Conservation (phyloP, 352 stramenopile genomes). For the Globisporangium abappressorium region DNA sequence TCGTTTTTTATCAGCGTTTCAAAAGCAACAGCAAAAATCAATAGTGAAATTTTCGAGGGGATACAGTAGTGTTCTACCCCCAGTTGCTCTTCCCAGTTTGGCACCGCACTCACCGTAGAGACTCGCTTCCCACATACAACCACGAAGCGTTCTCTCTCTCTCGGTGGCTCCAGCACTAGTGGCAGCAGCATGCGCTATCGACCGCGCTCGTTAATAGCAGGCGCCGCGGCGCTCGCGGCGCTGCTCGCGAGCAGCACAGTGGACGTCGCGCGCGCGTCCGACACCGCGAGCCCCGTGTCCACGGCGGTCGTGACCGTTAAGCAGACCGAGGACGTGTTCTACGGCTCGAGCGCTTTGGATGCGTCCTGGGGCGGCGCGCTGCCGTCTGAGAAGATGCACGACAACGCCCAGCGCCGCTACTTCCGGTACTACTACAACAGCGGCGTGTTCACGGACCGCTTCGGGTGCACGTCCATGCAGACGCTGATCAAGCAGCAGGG, state of each 20-base stretch:
- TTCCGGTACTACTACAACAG: slow-evolving; percentile 52
- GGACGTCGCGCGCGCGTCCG: slow-evolving; percentile 17
- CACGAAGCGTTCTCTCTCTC: not conserved
- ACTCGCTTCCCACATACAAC: not conserved
- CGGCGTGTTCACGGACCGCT: slow-evolving; percentile 34
- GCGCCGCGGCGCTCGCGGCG: not conserved
- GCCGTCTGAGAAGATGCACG: slow-evolving; percentile 42
- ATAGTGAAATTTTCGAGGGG: not conserved
- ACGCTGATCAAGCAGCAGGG: slow-evolving; percentile 25
- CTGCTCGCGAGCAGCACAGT: not conserved
- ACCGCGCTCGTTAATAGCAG: not conserved
- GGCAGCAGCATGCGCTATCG: not conserved
- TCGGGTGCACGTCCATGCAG: slow-evolving; percentile 46
- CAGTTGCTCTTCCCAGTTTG: not conserved
- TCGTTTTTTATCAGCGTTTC: not conserved
- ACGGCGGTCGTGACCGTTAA: slow-evolving; percentile 61
- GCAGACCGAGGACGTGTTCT: slow-evolving; percentile 48
- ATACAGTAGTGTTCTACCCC: no score
- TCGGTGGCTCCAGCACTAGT: not conserved
- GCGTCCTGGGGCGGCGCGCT: slow-evolving; percentile 51
- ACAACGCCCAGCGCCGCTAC: slow-evolving; percentile 40
- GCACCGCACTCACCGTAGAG: not conserved
- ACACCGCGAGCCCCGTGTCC: slow-evolving; percentile 33
- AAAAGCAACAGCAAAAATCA: not conserved
- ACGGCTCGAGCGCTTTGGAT: slow-evolving; percentile 49